Evolutionary conservation across 1,284 basidiomycete species (phyloP), one percentile per base, ranked within the genome.

Genomic region (Pseudozyma flocculosa): DNA sequence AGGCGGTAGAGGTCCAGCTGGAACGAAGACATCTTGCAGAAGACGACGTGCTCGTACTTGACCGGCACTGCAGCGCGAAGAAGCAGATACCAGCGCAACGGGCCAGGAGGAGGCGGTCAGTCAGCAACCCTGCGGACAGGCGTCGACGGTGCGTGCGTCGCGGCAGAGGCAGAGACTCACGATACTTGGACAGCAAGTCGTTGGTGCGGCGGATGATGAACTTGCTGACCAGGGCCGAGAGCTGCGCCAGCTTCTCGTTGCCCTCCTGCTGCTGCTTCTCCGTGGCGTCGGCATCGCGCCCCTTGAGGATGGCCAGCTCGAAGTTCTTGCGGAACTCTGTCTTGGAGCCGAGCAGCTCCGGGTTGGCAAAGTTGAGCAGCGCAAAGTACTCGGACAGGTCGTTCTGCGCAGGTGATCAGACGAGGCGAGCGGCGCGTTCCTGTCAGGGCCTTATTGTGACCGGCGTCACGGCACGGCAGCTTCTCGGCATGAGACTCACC

Each of bases 41-140:
- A 99, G 1, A 99, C 95, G 64, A 98, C 95, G 61, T 97, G 92
- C 79, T 98, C 94, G 81, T 98, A 96, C 79, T 99, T 99, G 81
- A 98, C 91, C 3, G 94, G 94, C 40, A 99, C 92, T 95, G 67
- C 11, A 44, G 38, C 30, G 21, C 8, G 36, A 40, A 49, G 11
- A 39, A 18, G 7, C 29, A 29, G 29, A 29, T 5, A 5, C 7
- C n/a, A n/a, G n/a, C n/a, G n/a, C n/a, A n/a, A n/a, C n/a, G n/a
- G n/a, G n/a, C n/a, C n/a, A n/a, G n/a, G n/a, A n/a, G n/a, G n/a
- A n/a, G n/a, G n/a, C n/a, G n/a, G n/a, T n/a, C n/a, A n/a, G n/a
- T n/a, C n/a, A n/a, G n/a, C n/a, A n/a, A n/a, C n/a, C n/a, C n/a
- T n/a, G n/a, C n/a, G n/a, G n/a, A n/a, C n/a, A n/a, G n/a, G n/a